Evolutionary conservation across 1,284 basidiomycete genomes (phyloP), one percentile per base, ranked within the genome.

Genomic region (Cryptococcus jaspeensis): DNA sequence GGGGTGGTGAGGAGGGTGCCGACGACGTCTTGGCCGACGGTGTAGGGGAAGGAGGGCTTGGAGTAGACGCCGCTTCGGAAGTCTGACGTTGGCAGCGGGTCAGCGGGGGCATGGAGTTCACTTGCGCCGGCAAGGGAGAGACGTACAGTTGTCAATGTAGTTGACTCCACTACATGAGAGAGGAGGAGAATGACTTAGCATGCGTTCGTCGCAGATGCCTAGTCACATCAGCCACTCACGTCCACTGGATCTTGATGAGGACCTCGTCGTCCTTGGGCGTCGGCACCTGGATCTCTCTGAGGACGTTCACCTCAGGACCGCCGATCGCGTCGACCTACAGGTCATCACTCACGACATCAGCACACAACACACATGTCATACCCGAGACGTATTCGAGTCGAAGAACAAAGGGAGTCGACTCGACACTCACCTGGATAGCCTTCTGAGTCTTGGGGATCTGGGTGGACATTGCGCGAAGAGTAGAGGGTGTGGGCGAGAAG

Each of bases 1-100:
- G 90, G 90, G 28, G 94, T 79, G 8, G 82, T 80, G 48, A 89
- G 82, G 50, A 97, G 82, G 4, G 80, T 84, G 3, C 94, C 94
- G 1, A 89, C 82, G 0, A 82, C 82, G 73, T 97, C 94, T 63
- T 85, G 84, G 8, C 94, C 94, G 38, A 92, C 78, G 12, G 84
- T 81, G 60, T 85, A 84, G 5, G 94, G 94, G 59, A 89, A 85
- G 4, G 80, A 57, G n/a, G n/a, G n/a, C 8, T 77, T 69, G 43
- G 76, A 76, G 71, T 83, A 84, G 23, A 83, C 69, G 2, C 82
- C 82, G 2, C 64, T 62, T 42, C 74, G 67, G 68, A 71, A 71
- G 61, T 67, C 80, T 60, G 67, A 20, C 52, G 1, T n/a, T 5
- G 59, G 51, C 41, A 57, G 50, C 32, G 42, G 28, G 37, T 9